Evolutionary conservation across 2,329 filamentous ascomycete species (phyloP).

Genomic region (Penicillium sp.): DNA sequence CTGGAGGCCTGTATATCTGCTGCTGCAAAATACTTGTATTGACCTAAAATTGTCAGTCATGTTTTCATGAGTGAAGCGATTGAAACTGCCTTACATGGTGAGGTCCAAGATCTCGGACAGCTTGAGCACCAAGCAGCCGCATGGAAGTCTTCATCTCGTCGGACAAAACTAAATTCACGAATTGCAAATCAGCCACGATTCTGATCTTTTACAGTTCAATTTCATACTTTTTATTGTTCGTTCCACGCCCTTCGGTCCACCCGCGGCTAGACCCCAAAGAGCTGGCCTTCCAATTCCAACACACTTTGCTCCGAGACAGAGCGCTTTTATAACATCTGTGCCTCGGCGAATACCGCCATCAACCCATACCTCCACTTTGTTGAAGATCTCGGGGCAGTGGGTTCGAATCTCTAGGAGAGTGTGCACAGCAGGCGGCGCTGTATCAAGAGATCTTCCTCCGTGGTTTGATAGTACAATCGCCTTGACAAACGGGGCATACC

Average conservation of each 20-base stretch:
- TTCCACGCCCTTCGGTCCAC: conserved; percentile 58
- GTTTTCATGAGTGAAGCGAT: neutral
- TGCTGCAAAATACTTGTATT: neutral
- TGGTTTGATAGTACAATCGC: conserved; percentile 56
- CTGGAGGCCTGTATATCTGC: neutral
- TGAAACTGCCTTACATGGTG: neutral
- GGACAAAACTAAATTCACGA: neutral
- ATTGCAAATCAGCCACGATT: neutral
- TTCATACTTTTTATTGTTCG: conserved; percentile 58
- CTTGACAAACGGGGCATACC: conserved; percentile 70
- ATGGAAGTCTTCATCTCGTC: conserved; percentile 14
- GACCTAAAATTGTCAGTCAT: neutral
- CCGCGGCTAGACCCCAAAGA: conserved; percentile 71
- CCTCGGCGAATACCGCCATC: conserved; percentile 75
- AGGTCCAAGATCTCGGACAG: conserved; percentile 6
- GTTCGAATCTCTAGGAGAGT: conserved; percentile 74
- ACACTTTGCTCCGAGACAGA: conserved; percentile 79
- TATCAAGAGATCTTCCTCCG: conserved; percentile 59
- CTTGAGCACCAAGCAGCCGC: conserved; percentile 6
- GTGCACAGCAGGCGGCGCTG: conserved; percentile 72
- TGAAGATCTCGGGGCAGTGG: conserved; percentile 67
- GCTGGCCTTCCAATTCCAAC: conserved; percentile 77
- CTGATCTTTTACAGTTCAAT: no score
- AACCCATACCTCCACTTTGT: conserved; percentile 60
- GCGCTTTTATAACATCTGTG: conserved; percentile 84